phyloP scores from a whole-genome alignment of 768 basidiomycete genomes.

The Termitomyces sp. region DNA sequence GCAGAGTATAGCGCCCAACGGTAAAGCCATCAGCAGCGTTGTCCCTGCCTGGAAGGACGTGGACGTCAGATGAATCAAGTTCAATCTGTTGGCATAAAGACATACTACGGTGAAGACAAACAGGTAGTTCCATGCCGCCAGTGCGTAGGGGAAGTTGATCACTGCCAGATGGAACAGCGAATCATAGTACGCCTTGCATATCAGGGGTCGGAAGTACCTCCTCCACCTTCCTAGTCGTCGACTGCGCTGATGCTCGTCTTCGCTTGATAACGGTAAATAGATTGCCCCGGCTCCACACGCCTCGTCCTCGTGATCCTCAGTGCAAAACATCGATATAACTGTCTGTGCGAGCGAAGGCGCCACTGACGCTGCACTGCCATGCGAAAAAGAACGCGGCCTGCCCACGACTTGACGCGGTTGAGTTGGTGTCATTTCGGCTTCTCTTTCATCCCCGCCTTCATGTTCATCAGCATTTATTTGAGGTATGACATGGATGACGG shows the following conservation, averaged over 20 bases:
- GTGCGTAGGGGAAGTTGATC: slow-evolving; percentile 74
- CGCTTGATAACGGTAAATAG: slow-evolving; percentile 6
- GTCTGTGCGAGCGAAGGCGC: slow-evolving; percentile 68
- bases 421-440: slow-evolving; percentile 11
- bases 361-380: slow-evolving; percentile 46
- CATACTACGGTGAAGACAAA: slow-evolving; percentile 78
- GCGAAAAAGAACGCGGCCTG: slow-evolving; percentile 52
- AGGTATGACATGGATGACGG: neutral
- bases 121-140: slow-evolving; percentile 72
- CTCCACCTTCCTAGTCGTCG: slow-evolving; percentile 26
- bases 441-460: slow-evolving; percentile 15
- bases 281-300: slow-evolving; percentile 12
- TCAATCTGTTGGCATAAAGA: slow-evolving; percentile 7
- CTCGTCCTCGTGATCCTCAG: slow-evolving; percentile 32
- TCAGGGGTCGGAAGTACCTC: slow-evolving; percentile 62
- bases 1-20: slow-evolving; percentile 70
- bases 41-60: slow-evolving; percentile 55
- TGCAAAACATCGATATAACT: slow-evolving; percentile 59
- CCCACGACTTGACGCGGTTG: slow-evolving; percentile 17
- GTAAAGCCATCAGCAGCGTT: slow-evolving; percentile 71
- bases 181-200: slow-evolving; percentile 50
- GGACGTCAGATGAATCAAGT: neutral
- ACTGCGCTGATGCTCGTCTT: slow-evolving; percentile 8
- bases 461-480: slow-evolving; percentile 15
- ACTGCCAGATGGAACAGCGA: slow-evolving; percentile 64